These are phyloP conservation scores for Fusarium phyllophilum DNA, from an alignment of 2,329 filamentous ascomycete genomes.

Conservation along the genomic window DNA sequence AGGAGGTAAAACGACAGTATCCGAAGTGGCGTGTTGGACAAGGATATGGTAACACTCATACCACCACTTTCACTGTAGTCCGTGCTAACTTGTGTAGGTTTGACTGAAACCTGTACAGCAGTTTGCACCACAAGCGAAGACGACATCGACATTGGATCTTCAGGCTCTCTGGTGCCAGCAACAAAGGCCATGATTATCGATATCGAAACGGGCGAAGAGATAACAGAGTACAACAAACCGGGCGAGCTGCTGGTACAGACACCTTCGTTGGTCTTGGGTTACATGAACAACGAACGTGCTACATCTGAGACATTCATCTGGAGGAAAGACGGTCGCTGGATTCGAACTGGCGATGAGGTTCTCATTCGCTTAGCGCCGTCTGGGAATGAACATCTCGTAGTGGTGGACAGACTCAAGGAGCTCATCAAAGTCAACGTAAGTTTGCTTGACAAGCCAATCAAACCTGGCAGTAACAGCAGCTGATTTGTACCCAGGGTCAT, in stretches of 20 bases:
- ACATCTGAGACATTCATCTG: accelerated
- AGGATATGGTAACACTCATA: background rate
- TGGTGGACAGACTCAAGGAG: background rate
- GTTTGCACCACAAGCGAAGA: background rate
- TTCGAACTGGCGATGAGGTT: background rate
- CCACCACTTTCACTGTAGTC: accelerated
- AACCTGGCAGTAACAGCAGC: too few relatives aligned
- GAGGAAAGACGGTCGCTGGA: background rate
- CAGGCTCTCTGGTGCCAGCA: accelerated
- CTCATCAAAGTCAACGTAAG: background rate
- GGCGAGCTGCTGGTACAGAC: accelerated
- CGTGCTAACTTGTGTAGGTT: accelerated
- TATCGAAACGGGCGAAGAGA: background rate
- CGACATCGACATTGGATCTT: background rate
- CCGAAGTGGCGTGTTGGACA: background rate
- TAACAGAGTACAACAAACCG: background rate
- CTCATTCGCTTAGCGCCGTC: background rate
- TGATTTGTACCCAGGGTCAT: background rate
- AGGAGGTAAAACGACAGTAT: background rate
- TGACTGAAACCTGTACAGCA: background rate
- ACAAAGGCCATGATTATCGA: background rate
- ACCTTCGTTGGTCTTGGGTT: accelerated
- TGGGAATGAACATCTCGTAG: background rate
- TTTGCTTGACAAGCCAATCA: too few relatives aligned
- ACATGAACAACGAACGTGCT: background rate